Percentiles rank a stretch among this genome's conserved stretches.
These are phyloP conservation scores for Podospora australis DNA, from an alignment of 495 filamentous ascomycete genomes.

Conservation along the genomic window DNA sequence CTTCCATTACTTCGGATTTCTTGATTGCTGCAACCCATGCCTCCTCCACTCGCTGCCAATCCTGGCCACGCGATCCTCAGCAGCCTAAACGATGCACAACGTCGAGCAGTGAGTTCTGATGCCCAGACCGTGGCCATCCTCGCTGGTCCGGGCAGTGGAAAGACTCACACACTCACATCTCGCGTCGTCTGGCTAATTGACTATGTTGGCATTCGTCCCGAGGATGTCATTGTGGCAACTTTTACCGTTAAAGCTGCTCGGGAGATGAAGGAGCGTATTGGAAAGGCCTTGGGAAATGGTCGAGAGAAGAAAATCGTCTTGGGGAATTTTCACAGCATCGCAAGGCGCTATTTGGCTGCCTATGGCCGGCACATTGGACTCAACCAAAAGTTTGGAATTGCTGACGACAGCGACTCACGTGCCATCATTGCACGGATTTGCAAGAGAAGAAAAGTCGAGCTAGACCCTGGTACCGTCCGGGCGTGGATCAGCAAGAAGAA, in stretches of 20 bases:
- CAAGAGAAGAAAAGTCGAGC: conserved; percentile 58
- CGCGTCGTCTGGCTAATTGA: conserved; percentile 90
- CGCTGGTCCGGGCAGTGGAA: conserved; percentile 76
- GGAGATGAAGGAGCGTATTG: conserved; percentile 90
- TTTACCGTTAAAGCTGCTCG: conserved; percentile 96
- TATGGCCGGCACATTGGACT: conserved; percentile 87
- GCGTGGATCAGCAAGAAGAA: conserved; percentile 83
- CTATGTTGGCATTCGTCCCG: conserved; percentile 68
- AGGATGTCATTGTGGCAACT: conserved; percentile 93
- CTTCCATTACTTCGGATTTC: too few relatives aligned
- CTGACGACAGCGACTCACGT: conserved; percentile 74
- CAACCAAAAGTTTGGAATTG: conserved; percentile 81
- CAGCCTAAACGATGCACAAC: conserved; percentile 79
- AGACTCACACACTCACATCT: conserved; percentile 94
- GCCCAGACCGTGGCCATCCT: conserved; percentile 82
- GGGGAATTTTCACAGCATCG: conserved; percentile 95
- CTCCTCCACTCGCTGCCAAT: conserved; percentile 4
- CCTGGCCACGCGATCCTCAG: conserved; percentile 38
- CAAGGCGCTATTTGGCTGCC: conserved; percentile 72
- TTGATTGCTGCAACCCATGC: conserved; percentile 2
- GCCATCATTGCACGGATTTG: conserved; percentile 75
- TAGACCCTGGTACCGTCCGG: conserved; percentile 64
- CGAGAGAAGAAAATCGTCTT: conserved; percentile 73
- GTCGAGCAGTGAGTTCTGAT: conserved; percentile 73
- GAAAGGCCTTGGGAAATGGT: conserved; percentile 68